Evolutionary conservation across 148 eudicot genomes (phyloP).

Genomic region (Rhododendron vialii): DNA sequence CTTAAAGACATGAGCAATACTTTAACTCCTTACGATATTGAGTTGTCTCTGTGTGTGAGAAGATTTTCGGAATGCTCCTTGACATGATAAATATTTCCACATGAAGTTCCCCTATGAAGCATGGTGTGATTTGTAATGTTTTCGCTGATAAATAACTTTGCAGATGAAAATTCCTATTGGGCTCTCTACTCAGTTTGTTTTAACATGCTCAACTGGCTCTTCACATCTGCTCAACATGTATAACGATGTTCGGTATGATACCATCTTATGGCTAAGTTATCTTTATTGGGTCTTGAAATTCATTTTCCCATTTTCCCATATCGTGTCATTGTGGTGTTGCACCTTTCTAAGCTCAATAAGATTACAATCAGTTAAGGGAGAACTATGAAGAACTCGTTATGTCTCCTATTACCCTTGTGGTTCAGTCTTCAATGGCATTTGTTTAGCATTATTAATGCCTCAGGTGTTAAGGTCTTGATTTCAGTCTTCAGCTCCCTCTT

Average conservation of each 20-base stretch:
- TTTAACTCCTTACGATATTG: not conserved
- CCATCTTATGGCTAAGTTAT: not conserved
- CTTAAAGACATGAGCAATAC: not conserved
- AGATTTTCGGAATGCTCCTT: not conserved
- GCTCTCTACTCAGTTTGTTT: conserved; percentile 68
- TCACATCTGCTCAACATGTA: conserved; percentile 66
- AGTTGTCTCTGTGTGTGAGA: not conserved
- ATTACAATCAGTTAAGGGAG: not conserved
- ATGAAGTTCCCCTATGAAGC: not conserved
- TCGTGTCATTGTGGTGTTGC: not conserved
- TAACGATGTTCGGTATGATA: conserved; percentile 58
- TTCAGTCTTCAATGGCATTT: not conserved
- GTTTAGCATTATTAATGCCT: not conserved
- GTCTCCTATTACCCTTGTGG: not conserved
- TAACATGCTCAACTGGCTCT: conserved; percentile 70
- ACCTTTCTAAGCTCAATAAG: not conserved
- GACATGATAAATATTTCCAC: not conserved
- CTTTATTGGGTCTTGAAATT: not conserved
- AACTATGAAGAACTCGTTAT: not conserved
- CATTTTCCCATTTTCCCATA: not conserved
- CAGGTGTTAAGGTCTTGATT: not conserved
- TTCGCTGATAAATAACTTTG: conserved; percentile 1
- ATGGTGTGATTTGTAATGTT: not conserved
- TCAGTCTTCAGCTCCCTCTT: not conserved
- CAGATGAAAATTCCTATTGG: conserved; percentile 94